Evolutionary conservation across 2,329 filamentous ascomycete species (phyloP).

Genomic region (Aspergillus tamarii): DNA sequence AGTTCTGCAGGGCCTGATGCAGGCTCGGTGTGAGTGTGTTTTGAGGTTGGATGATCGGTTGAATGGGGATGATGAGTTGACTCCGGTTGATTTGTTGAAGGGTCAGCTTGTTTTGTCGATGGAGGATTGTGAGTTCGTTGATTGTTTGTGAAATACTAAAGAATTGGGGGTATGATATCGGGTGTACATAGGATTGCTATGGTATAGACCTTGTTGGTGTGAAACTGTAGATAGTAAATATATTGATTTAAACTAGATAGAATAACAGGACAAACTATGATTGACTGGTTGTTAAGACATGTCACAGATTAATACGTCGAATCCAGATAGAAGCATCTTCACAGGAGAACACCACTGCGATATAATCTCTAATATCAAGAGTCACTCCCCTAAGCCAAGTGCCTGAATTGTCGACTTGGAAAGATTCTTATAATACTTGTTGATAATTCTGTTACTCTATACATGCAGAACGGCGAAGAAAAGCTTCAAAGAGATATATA

Average conservation of each 20-base stretch:
- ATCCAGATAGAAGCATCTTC: background rate
- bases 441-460: background rate
- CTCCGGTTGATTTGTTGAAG: background rate
- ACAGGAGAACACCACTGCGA: background rate
- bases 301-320: background rate
- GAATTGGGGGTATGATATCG: too few species aligned
- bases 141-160: background rate
- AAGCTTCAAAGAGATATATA: too few species aligned
- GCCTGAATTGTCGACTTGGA: background rate
- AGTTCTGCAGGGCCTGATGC: constrained; percentile 2
- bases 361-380: background rate
- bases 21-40: constrained; percentile 3
- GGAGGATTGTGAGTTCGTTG: background rate
- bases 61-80: background rate
- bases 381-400: background rate
- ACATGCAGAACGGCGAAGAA: background rate
- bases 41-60: constrained; percentile 6
- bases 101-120: background rate
- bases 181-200: background rate
- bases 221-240: background rate
- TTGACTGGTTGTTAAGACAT: too few species aligned
- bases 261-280: background rate
- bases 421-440: too few species aligned
- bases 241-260: background rate
- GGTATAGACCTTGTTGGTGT: background rate